Evolutionary conservation across 2,329 filamentous ascomycete species (phyloP).

Genomic region (Aspergillus niger): DNA sequence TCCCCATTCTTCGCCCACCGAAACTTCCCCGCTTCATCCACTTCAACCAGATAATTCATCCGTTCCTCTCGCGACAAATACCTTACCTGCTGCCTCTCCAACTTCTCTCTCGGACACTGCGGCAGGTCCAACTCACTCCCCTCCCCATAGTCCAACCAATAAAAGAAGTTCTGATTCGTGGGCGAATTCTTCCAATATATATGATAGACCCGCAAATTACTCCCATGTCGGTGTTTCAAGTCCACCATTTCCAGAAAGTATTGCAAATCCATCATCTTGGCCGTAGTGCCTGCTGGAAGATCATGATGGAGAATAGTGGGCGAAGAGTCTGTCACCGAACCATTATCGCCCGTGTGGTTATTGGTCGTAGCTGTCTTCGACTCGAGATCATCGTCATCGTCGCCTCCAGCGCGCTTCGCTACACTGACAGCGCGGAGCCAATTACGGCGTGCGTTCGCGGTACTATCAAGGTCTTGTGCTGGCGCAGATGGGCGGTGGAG

Average conservation of each 20-base stretch:
- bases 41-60: slow-evolving; percentile 74
- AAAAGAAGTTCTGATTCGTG: slow-evolving; percentile 87
- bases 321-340: not conserved
- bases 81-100: slow-evolving; percentile 78
- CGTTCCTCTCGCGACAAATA: slow-evolving; percentile 84
- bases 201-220: slow-evolving; percentile 79
- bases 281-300: slow-evolving; percentile 62
- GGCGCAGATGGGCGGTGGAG: slow-evolving; percentile 42
- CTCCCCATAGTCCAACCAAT: slow-evolving; percentile 84
- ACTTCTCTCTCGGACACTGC: slow-evolving; percentile 69
- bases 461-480: slow-evolving; percentile 14
- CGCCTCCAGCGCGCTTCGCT: slow-evolving; percentile 70
- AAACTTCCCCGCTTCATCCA: slow-evolving; percentile 74
- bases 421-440: slow-evolving; percentile 76
- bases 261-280: slow-evolving; percentile 79
- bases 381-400: slow-evolving; percentile 53
- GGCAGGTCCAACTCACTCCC: slow-evolving; percentile 70
- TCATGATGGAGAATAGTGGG: slow-evolving; percentile 38
- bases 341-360: not conserved
- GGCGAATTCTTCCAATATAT: slow-evolving; percentile 76
- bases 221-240: slow-evolving; percentile 82
- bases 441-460: slow-evolving; percentile 60
- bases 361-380: slow-evolving; percentile 16
- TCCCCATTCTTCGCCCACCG: slow-evolving; percentile 83
- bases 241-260: slow-evolving; percentile 89